phyloP scores from a whole-genome alignment of 495 filamentous ascomycete genomes.

The Trichoderma orchidacearum region DNA sequence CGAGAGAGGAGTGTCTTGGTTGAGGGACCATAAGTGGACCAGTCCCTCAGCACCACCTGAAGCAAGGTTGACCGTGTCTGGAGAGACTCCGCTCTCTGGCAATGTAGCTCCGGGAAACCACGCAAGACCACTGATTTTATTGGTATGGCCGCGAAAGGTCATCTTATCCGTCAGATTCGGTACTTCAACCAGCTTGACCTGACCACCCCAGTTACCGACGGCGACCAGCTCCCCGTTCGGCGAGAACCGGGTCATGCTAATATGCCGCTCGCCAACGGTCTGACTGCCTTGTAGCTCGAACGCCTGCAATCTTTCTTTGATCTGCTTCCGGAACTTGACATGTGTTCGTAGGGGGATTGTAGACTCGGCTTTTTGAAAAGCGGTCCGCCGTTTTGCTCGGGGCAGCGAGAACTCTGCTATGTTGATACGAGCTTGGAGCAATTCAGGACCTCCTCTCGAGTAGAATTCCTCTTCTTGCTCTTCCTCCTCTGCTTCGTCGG shows the following conservation, averaged over 20 bases:
- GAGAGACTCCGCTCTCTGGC: slow-evolving; percentile 50
- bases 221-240: slow-evolving; percentile 75
- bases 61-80: slow-evolving; percentile 68
- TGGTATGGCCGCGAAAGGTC: slow-evolving; percentile 67
- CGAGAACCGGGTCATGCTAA: slow-evolving; percentile 82
- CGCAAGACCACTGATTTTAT: slow-evolving; percentile 75
- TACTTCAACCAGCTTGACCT: slow-evolving; percentile 71
- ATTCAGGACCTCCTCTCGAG: slow-evolving; percentile 59
- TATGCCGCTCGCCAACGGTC: slow-evolving; percentile 76
- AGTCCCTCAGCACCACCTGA: slow-evolving; percentile 85
- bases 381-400: slow-evolving; percentile 61
- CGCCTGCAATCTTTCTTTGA: slow-evolving; percentile 69
- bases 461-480: slow-evolving; percentile 95
- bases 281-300: slow-evolving; percentile 91
- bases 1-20: slow-evolving; percentile 65
- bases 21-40: slow-evolving; percentile 82
- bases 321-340: slow-evolving; percentile 73
- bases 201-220: slow-evolving; percentile 82
- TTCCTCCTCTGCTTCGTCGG: slow-evolving; percentile 55
- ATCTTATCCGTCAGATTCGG: slow-evolving; percentile 66
- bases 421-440: slow-evolving; percentile 62
- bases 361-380: slow-evolving; percentile 63
- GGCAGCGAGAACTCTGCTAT: slow-evolving; percentile 84
- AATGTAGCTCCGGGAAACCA: slow-evolving; percentile 84
- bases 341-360: slow-evolving; percentile 76